Evolutionary conservation across 768 basidiomycete genomes (phyloP), one percentile per base, ranked within the genome.

Genomic region (Lactarius sp.): DNA sequence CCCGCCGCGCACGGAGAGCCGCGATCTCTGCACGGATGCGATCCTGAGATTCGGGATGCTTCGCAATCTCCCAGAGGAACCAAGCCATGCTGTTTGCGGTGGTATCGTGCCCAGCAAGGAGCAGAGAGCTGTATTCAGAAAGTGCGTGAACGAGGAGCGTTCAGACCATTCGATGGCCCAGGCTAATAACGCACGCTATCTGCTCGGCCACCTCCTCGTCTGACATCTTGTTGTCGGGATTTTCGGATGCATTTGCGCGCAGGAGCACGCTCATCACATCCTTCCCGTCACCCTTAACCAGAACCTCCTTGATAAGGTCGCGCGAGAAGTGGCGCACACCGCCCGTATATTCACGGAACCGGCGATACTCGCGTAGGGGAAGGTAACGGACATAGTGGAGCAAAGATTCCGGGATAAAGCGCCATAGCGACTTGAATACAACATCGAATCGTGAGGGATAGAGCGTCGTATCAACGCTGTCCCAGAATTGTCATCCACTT

Each of bases 61-160:
- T 68, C n/a, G 66, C 64, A 3, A 66, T 3, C 33, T 68, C 66
- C 59, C 60, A 68, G 12, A 68, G 55, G 52, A 66, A 61, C 66
- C 66, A 68, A 33, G 52, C 50, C 5, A 68, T 18, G 18, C 52
- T 59, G 33, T 22, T 57, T 18, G 66, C 27, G 14, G 65, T 68
- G 14, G 64, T 66, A 18, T 68, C 66, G n/a, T 68, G 66, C 2
- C 66, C 66, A 20, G 66, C 66, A 12, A 68, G 36, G 31, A 68
- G 44, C 6, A 68, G 4, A 2, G 52, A 44, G 13, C 66, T 68
- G 47, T 31, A 61, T 13, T 42, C 44, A 27, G 20, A 12, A 34
- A 27, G 22, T 33, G 27, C 13, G 39, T 54, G 41, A 58, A 36
- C 6, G 22, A 20, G 6, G 4, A 9, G 14, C 5, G 37, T 18